Conservation (phyloP, 176 grass and related monocot species). For the Carex cristatella region DNA sequence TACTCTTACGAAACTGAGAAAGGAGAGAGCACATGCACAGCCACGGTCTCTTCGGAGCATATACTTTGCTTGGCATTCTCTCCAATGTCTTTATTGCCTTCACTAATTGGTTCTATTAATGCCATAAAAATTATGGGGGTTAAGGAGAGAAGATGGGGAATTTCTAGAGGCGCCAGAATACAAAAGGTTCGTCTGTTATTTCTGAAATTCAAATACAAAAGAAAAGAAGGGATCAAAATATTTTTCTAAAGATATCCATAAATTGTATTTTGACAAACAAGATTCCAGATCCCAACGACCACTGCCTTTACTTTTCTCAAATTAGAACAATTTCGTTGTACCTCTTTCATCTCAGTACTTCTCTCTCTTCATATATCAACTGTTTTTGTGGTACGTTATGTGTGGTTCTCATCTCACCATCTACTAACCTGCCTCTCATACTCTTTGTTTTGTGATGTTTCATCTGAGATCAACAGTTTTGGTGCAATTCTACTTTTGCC, state of each 20-base stretch:
- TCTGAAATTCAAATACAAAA: not conserved
- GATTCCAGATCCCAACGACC: not conserved
- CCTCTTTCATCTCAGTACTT: constrained; percentile 9
- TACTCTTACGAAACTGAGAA: not conserved
- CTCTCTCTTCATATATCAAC: not conserved
- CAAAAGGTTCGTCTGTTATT: constrained; percentile 2
- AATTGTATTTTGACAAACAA: not conserved
- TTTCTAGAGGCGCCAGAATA: not conserved
- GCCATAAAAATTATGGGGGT: not conserved
- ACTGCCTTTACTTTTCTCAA: not conserved
- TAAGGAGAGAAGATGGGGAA: not conserved
- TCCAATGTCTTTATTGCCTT: constrained; percentile 1
- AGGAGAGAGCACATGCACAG: not conserved
- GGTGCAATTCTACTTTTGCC: not conserved
- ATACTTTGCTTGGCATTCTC: constrained; percentile 4
- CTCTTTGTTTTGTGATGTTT: not conserved
- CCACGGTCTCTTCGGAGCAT: not conserved
- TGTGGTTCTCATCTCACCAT: too few relatives aligned
- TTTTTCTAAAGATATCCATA: constrained; percentile 6
- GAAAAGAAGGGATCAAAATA: not conserved
- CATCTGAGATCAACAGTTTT: not conserved
- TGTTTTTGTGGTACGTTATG: not conserved
- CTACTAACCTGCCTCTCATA: too few relatives aligned
- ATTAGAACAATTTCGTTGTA: not conserved
- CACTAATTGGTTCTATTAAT: not conserved